A percentile compares a stretch with the other conserved stretches of the same genome.
phyloP scores from a whole-genome alignment of 805 yeast genomes.

The Cyberlindnera lachancei region DNA sequence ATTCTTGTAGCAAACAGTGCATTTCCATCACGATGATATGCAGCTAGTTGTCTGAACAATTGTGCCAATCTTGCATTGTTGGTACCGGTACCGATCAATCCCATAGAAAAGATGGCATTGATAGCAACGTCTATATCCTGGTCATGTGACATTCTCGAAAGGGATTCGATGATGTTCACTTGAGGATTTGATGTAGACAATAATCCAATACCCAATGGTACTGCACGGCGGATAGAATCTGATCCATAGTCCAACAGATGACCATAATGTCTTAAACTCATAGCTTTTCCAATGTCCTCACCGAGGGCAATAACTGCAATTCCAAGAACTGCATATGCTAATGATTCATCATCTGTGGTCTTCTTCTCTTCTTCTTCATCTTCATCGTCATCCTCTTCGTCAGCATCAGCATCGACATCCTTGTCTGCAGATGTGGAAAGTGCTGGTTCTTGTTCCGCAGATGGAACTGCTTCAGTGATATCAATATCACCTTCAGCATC shows the following conservation, averaged over 20 bases:
- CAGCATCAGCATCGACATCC: constrained; percentile 19
- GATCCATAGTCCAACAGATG: constrained; percentile 98
- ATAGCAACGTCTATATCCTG: constrained; percentile 89
- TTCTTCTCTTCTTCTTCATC: constrained; percentile 24
- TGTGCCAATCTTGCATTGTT: constrained; percentile 97
- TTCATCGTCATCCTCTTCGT: constrained; percentile 21
- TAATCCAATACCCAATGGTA: constrained; percentile 97
- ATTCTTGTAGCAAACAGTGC: constrained; percentile 87
- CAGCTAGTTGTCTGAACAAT: constrained; percentile 87
- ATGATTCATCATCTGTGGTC: constrained; percentile 28
- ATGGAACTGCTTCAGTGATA: constrained; percentile 19
- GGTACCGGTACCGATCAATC: constrained; percentile 97
- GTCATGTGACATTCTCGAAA: constrained; percentile 95
- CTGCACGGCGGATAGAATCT: constrained; percentile 82
- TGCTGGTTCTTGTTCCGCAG: constrained; percentile 22
- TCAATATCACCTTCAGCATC: constrained; percentile 26
- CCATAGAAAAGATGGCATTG: constrained; percentile 95
- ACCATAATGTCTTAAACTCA: constrained; percentile 94
- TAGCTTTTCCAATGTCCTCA: constrained; percentile 95
- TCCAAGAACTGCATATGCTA: constrained; percentile 88
- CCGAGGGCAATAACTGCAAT: constrained; percentile 95
- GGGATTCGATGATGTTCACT: constrained; percentile 93
- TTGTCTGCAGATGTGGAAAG: constrained; percentile 19
- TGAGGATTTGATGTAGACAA: constrained; percentile 91
- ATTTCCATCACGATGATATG: constrained; percentile 88